Base-by-base conservation (phyloP, 139 green algal genomes). In the Bryopsis sp. region DNA sequence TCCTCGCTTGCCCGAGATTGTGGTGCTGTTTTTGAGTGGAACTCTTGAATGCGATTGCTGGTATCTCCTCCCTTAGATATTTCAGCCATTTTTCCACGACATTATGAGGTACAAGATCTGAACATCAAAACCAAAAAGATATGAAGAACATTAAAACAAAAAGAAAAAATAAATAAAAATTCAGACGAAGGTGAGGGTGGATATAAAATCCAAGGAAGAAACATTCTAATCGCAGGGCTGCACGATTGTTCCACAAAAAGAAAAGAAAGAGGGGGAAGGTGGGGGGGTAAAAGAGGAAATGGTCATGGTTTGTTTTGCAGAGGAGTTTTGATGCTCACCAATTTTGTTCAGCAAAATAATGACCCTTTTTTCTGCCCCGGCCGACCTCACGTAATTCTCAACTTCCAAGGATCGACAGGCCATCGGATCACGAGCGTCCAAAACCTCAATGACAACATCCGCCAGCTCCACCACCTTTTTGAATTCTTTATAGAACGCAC, bases 291-390 rank as follows among this genome's bases (percentile, higher is more conserved):
- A n/a, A n/a, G n/a, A n/a, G n/a, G n/a, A n/a, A n/a, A n/a, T n/a
- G n/a, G n/a, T n/a, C n/a, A n/a, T n/a, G n/a, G n/a, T n/a, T n/a
- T n/a, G n/a, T n/a, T n/a, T n/a, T n/a, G 11, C 43, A 50, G 43
- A 26, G 43, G 11, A 11, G 43, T 15, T 50, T 15, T 26, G 43
- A 50, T 29, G 7, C 82, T 50, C 70, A 91, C 85, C 88, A 57
- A 98, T 95, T 73, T 99, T 99, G 86, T 99, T 99, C 26, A 99
- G 83, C 68, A 99, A 80, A 59, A 99, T 84, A 47, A 99, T 83
- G 71, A 99, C 80, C 38, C 85, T 84, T 75, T 98, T 98, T 74
- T 88, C 81, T 32, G 92, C 80, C 71, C 88, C 83, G 3, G 76
- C 73, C 2, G 65, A 62, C 3, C 87, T 78, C 24, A 99, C 80